A percentile compares a stretch with the other conserved stretches of the same genome.
Evolutionary conservation across 2,329 filamentous ascomycete species (phyloP).

Genomic region (Sarocladiaceae sp.): DNA sequence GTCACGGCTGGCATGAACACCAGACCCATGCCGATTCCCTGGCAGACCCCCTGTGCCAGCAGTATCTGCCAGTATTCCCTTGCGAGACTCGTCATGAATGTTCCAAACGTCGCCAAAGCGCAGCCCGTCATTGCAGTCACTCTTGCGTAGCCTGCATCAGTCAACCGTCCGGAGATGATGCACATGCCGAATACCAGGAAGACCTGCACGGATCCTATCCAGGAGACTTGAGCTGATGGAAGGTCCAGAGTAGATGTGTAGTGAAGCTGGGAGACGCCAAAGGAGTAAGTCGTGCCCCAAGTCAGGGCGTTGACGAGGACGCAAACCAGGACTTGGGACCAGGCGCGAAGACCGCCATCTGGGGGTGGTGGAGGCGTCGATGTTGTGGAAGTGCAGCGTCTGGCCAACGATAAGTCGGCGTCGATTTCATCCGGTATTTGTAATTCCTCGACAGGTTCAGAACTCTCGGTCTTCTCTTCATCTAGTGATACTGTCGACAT

Average conservation of each 20-base stretch:
- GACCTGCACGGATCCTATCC: slow-evolving; percentile 47
- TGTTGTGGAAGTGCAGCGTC: slow-evolving; percentile 19
- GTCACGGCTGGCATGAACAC: slow-evolving; percentile 57
- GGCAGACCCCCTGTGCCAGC: slow-evolving; percentile 48
- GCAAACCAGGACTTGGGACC: slow-evolving; percentile 45
- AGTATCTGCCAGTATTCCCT: slow-evolving; percentile 49
- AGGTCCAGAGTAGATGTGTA: slow-evolving; percentile 32
- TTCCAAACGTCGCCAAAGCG: slow-evolving; percentile 38
- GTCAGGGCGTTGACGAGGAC: slow-evolving; percentile 44
- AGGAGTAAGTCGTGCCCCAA: slow-evolving; percentile 46
- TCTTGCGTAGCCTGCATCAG: slow-evolving; percentile 45
- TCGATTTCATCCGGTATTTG: neutral
- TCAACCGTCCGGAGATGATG: slow-evolving; percentile 42
- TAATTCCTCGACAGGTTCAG: neutral
- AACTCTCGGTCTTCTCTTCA: slow-evolving; percentile 2
- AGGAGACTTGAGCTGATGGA: slow-evolving; percentile 31
- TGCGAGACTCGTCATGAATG: slow-evolving; percentile 42
- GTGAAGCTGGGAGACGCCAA: slow-evolving; percentile 52
- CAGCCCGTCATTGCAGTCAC: slow-evolving; percentile 35
- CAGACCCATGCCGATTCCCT: slow-evolving; percentile 49
- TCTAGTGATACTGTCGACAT: neutral
- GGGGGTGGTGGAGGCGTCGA: slow-evolving; percentile 25
- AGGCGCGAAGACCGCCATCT: slow-evolving; percentile 43
- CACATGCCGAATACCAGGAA: slow-evolving; percentile 47
- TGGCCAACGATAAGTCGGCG: slow-evolving; percentile 12